Percentiles rank a stretch among this genome's conserved stretches.
Evolutionary conservation across 257 asterid species (phyloP).

Genomic region (Penstemon davidsonii): DNA sequence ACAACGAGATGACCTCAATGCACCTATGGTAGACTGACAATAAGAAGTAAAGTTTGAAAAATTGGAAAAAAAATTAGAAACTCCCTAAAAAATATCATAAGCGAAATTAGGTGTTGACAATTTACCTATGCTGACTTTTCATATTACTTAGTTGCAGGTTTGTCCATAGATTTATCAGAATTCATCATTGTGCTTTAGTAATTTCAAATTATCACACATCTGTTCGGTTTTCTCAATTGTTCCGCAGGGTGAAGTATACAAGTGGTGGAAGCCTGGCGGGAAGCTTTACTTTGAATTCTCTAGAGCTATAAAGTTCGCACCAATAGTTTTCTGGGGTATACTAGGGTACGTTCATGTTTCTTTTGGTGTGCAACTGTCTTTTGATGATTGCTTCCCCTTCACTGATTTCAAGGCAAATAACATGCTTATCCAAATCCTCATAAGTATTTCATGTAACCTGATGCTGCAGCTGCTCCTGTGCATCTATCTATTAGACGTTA

Average conservation of each 20-base stretch:
- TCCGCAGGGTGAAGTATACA: slow-evolving; percentile 69
- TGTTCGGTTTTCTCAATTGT: slow-evolving; percentile 28
- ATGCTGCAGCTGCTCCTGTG: slow-evolving; percentile 5
- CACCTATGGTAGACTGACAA: neutral
- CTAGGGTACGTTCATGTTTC: slow-evolving; percentile 63
- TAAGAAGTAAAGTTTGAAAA: neutral
- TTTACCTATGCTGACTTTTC: neutral
- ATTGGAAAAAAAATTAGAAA: neutral
- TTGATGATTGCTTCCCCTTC: slow-evolving; percentile 21
- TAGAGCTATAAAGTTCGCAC: slow-evolving; percentile 78
- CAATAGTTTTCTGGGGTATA: slow-evolving; percentile 84
- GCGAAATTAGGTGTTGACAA: neutral
- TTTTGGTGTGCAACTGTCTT: neutral
- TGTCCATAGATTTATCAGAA: neutral
- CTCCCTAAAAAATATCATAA: neutral
- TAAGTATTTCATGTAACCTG: neutral
- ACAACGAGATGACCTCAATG: neutral
- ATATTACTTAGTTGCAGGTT: slow-evolving; percentile 3
- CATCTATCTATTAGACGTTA: slow-evolving; percentile 9
- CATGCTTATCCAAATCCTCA: slow-evolving; percentile 4
- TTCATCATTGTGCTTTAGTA: neutral
- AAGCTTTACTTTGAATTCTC: slow-evolving; percentile 62
- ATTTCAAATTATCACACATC: neutral
- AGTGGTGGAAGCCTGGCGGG: slow-evolving; percentile 89
- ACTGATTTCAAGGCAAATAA: neutral